phyloP scores from a whole-genome alignment of 1,139 yeast species.

The Kodamaea derodonti region DNA sequence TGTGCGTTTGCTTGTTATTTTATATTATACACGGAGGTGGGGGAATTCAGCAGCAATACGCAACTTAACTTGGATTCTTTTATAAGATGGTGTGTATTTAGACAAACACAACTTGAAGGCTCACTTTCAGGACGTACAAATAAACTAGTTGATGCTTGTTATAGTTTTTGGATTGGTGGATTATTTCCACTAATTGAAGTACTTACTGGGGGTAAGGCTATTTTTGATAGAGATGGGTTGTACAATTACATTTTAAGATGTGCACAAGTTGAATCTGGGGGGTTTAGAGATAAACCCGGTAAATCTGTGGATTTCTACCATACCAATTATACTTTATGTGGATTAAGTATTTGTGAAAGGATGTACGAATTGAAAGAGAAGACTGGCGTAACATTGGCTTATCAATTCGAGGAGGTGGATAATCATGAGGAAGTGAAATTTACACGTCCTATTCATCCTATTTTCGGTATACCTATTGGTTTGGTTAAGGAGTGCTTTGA shows the following conservation, averaged over 20 bases:
- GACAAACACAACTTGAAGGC: conserved; percentile 74
- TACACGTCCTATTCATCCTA: conserved; percentile 50
- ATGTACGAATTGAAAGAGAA: conserved; percentile 7
- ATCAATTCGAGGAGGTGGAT: conserved; percentile 15
- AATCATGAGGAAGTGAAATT: conserved; percentile 12
- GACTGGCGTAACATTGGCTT: conserved; percentile 20
- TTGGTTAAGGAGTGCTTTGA: conserved; percentile 20
- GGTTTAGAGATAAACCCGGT: conserved; percentile 87
- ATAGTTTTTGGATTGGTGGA: conserved; percentile 94
- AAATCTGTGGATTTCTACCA: conserved; percentile 81
- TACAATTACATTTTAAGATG: conserved; percentile 68
- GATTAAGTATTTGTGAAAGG: conserved; percentile 64
- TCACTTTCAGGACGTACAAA: conserved; percentile 89
- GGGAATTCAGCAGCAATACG: conserved; percentile 14
- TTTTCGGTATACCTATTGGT: conserved; percentile 56
- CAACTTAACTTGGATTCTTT: conserved; percentile 39
- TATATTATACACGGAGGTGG: conserved; percentile 33
- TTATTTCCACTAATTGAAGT: conserved; percentile 62
- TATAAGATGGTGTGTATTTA: conserved; percentile 60
- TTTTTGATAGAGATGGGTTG: conserved; percentile 51
- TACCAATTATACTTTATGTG: conserved; percentile 79
- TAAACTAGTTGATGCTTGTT: conserved; percentile 94
- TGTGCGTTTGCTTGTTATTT: conserved; percentile 80
- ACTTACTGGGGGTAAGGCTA: conserved; percentile 15
- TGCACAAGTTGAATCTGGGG: conserved; percentile 68